These are phyloP conservation scores for Ogataea nitratoaversa DNA, from an alignment of 805 yeast genomes.

Conservation along the genomic window DNA sequence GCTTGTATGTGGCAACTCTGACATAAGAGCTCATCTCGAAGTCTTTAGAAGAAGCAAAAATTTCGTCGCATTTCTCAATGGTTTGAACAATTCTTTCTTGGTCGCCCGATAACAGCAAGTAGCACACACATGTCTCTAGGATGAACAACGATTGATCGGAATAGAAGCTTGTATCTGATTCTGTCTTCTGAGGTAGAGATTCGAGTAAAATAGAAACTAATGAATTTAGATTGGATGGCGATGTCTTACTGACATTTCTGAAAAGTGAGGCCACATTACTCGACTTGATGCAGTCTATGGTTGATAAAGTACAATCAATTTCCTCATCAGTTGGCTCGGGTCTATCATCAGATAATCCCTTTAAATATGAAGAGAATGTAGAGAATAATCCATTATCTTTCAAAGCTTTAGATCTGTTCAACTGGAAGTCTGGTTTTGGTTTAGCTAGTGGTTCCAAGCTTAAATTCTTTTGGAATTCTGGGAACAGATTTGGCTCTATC, in stretches of 20 bases:
- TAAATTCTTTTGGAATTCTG: constrained; percentile 57
- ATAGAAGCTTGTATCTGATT: constrained; percentile 24
- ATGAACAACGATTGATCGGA: constrained; percentile 29
- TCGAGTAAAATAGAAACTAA: constrained; percentile 33
- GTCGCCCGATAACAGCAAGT: constrained; percentile 27
- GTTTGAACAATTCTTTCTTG: constrained; percentile 19
- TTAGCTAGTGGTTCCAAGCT: constrained; percentile 51
- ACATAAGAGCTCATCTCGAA: constrained; percentile 27
- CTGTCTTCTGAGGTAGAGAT: constrained; percentile 31
- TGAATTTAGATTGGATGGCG: constrained; percentile 30
- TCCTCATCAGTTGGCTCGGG: constrained; percentile 94
- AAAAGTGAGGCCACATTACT: constrained; percentile 58
- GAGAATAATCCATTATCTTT: constrained; percentile 80
- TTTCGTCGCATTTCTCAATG: constrained; percentile 19
- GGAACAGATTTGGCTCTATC: constrained; percentile 59
- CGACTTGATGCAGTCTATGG: constrained; percentile 77
- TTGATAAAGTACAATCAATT: constrained; percentile 76
- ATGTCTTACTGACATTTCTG: constrained; percentile 41
- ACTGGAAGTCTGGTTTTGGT: constrained; percentile 63
- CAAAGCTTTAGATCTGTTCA: constrained; percentile 58
- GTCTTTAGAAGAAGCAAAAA: constrained; percentile 22
- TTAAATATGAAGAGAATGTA: constrained; percentile 86
- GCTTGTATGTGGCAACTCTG: constrained; percentile 49
- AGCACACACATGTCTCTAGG: constrained; percentile 30
- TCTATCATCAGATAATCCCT: constrained; percentile 80